A percentile compares a stretch with the other conserved stretches of the same genome.
Conservation (phyloP, 331 rosid species). For the Rosa hybrid region DNA sequence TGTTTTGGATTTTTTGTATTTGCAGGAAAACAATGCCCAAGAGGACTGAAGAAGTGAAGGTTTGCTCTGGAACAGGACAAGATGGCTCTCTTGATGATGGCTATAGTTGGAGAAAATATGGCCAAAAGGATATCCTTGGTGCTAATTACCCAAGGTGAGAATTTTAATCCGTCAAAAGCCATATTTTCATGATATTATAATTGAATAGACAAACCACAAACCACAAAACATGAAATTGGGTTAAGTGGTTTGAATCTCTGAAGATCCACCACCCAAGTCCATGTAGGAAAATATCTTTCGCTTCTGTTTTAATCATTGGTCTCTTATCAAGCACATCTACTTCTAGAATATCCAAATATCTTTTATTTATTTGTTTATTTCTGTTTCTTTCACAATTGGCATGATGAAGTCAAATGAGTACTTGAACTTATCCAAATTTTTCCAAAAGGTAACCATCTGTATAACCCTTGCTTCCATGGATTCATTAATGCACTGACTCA, state of each 20-base stretch:
- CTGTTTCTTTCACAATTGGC: neutral
- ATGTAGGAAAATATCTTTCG: neutral
- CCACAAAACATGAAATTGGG: neutral
- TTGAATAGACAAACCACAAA: neutral
- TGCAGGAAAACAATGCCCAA: constrained; percentile 58
- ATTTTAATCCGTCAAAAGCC: neutral
- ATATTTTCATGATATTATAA: neutral
- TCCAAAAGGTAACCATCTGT: neutral
- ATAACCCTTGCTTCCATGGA: neutral
- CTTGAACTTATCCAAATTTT: constrained; percentile 26
- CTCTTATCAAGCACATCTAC: neutral
- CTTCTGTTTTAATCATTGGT: constrained; percentile 9
- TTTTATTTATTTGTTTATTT: neutral
- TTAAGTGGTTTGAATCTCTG: neutral
- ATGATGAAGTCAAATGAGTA: constrained; percentile 11
- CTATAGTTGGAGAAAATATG: constrained; percentile 90
- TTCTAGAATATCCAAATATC: neutral
- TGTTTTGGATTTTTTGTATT: constrained; percentile 15
- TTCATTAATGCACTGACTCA: constrained; percentile 10
- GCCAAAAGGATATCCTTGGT: constrained; percentile 88
- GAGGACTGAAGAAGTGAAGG: constrained; percentile 62
- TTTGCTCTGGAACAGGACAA: constrained; percentile 37
- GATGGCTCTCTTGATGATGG: constrained; percentile 67
- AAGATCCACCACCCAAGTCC: constrained; percentile 4
- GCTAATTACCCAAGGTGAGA: constrained; percentile 75